Evolutionary conservation across 257 asterid species (phyloP), one percentile per base, ranked within the genome.

Genomic region (Primulina tabacum): DNA sequence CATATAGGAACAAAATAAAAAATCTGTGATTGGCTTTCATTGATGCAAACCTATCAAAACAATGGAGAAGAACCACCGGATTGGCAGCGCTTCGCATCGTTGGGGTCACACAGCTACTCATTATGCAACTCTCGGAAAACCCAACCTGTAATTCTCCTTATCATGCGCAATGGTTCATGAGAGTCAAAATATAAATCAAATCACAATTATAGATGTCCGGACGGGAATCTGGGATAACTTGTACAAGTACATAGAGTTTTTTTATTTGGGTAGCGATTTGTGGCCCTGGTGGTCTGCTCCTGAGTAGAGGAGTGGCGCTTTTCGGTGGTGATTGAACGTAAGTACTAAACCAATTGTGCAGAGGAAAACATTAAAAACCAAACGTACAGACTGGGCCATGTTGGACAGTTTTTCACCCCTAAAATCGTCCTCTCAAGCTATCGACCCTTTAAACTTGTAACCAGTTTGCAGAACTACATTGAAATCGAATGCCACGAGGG

Each of bases 101-200:
- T 9, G 97, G 97, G 60, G 78, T 85, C 69, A 90, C 84, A 57
- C 97, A 90, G 80, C 97, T 90, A 75, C 97, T 88, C 97, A 90
- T 85, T 64, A 90, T 82, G 75, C 82, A 76, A 56, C 73, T 78
- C 71, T 84, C 86, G 28, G 85, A 63, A 71, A 78, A 80, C 33
- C 79, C 83, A 70, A 83, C 79, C 88, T 83, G 73, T 69, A 69
- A 4, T 65, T 30, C 18, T 69, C 60, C 59, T 61, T 56, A 62
- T 47, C 32, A 57, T 21, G 32, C 2, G 18, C 10, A 38, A 24
- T 24, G 18, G 50, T 16, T 43, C 65, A 14, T 9, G 11, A 40
- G 0, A 3, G 32, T 7, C 6, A 20, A 3, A 12, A 63, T 9
- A 11, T 29, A 35, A 57, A 8, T 58, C 38, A 57, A 26, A 53